Conservation (phyloP, 2,329 filamentous ascomycete genomes). For the Claviceps fusiformis region DNA sequence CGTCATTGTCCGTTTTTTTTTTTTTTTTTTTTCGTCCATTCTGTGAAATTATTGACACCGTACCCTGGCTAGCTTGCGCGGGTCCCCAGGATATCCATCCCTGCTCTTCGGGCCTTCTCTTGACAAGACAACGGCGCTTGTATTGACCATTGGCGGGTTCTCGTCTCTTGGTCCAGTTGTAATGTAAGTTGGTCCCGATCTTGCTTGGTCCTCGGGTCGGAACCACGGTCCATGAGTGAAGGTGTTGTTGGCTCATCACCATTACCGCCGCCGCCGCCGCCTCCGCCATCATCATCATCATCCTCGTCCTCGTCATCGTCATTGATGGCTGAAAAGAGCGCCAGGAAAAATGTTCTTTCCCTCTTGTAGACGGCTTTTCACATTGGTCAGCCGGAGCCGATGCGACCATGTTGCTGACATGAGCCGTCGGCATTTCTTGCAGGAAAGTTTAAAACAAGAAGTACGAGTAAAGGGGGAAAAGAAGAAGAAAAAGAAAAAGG, state of each 20-base stretch:
- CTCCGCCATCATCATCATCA: not conserved
- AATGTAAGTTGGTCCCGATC: not conserved
- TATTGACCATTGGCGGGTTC: not conserved
- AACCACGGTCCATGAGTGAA: not conserved
- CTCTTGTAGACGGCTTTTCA: not conserved
- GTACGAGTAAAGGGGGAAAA: too few species aligned
- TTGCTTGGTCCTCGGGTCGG: not conserved
- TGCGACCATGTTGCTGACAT: not conserved
- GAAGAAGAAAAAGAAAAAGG: not conserved
- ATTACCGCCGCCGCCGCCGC: too few species aligned
- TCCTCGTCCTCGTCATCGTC: not conserved
- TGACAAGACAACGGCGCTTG: not conserved
- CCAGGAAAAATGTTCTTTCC: not conserved
- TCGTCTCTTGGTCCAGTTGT: not conserved
- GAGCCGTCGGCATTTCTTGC: not conserved
- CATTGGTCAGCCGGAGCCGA: not conserved
- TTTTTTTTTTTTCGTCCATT: not conserved
- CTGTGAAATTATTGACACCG: not conserved
- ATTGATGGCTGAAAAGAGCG: not conserved
- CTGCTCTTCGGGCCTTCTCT: constrained; percentile 5
- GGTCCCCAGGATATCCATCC: not conserved
- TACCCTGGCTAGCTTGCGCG: not conserved
- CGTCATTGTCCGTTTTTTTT: not conserved
- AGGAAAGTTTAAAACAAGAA: not conserved
- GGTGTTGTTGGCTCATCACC: not conserved